Base-by-base conservation (phyloP, 1,284 basidiomycete genomes). In the Neonothopanus nambi region DNA sequence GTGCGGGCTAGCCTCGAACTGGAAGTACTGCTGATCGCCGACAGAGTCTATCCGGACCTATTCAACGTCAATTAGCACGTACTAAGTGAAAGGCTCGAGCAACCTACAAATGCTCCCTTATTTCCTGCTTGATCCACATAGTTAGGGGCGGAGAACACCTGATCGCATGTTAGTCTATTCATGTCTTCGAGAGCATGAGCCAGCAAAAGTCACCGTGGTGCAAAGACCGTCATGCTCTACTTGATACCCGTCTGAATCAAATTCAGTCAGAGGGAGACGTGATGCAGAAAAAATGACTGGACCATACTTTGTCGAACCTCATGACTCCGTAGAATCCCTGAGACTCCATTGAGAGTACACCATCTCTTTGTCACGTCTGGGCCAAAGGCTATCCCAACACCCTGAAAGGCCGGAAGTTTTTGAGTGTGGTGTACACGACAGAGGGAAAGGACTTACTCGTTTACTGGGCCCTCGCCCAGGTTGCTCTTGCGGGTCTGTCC, bases 381-480 rank as follows among this genome's bases (percentile, higher is more conserved):
- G 15, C 96, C 96, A 70, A 99, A 99, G 8, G 91, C 87, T 59
- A 97, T 87, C 17, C 97, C 96, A 48, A 98, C 95, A 58, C 96
- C 96, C 89, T 91, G 61, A 33, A 33, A 33, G 2, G 9, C n/a
- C n/a, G n/a, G n/a, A n/a, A n/a, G 4, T 2, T 33, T 33, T 9
- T 43, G 30, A 33, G 20, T 13, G 28, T 24, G 30, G 28, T 26
- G 38, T 36, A 23, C 24, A 44, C 15, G 42, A 18, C 44, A 44
- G 28, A 38, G 30, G 33, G 24, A 26, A 54, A 40, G 42, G 13
- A 69, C 80, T 50, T 65, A 92, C 91, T 48, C 97, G 85, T 79
- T 99, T 99, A 65, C 92, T 95, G 4, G 96, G 96, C 0, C 95
- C 95, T 37, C 97, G 86, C n/a, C 97, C 97, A 12, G 85, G 85